phyloP scores from a whole-genome alignment of 2,329 filamentous ascomycete species.

The Botrytis squamosa region DNA sequence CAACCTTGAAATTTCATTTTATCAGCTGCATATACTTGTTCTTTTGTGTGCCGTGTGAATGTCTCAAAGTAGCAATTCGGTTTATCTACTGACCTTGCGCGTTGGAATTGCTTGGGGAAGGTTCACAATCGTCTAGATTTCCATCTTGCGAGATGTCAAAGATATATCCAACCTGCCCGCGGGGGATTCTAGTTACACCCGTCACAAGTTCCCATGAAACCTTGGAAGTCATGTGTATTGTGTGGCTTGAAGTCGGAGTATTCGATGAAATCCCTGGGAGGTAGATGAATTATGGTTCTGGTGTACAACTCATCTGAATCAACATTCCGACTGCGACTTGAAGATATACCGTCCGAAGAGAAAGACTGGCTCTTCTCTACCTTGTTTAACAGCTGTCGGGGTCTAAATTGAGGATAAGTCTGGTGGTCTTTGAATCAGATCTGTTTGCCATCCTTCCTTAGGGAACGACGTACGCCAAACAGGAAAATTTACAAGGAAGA shows the following conservation, averaged over 20 bases:
- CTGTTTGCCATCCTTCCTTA: background rate
- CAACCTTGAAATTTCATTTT: conserved; percentile 20
- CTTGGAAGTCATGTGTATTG: background rate
- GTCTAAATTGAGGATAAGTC: background rate
- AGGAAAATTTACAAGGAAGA: conserved; percentile 2
- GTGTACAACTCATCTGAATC: background rate
- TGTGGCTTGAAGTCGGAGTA: background rate
- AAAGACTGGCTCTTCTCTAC: background rate
- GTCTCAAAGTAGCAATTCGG: background rate
- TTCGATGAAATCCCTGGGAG: background rate
- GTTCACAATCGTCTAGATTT: background rate
- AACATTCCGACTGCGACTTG: background rate
- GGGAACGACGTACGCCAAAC: background rate
- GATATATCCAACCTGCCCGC: background rate
- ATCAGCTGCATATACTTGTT: conserved; percentile 15
- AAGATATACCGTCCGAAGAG: background rate
- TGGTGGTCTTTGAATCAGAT: background rate
- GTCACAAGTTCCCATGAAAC: background rate
- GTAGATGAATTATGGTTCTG: no score
- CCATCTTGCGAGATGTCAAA: background rate
- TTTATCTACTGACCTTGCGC: background rate
- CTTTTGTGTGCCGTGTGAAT: background rate
- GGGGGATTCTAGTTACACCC: background rate
- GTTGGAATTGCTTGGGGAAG: background rate
- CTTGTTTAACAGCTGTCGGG: background rate